Evolutionary conservation across 2,329 filamentous ascomycete genomes (phyloP).

Genomic region (Venturiaceae sp.): DNA sequence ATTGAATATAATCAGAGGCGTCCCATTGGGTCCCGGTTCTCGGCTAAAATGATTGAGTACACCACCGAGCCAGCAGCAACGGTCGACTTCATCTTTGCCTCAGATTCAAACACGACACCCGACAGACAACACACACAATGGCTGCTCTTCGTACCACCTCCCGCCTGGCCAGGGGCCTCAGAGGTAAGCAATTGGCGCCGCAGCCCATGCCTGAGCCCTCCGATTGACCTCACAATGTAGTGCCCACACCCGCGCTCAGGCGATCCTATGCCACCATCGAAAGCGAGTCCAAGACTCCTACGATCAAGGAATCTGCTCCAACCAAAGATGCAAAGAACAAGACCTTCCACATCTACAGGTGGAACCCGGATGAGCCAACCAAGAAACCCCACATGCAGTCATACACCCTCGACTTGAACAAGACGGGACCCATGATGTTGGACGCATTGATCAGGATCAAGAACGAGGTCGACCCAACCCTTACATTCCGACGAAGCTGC

Average conservation of each 20-base stretch:
- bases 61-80: no score
- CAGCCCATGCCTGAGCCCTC: not conserved
- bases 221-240: not conserved
- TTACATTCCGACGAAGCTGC: slow-evolving; percentile 94
- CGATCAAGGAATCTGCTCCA: slow-evolving; percentile 50
- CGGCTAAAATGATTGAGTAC: not conserved
- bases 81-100: not conserved
- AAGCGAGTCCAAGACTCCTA: slow-evolving; percentile 46
- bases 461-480: slow-evolving; percentile 94
- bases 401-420: slow-evolving; percentile 93
- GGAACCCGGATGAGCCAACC: slow-evolving; percentile 87
- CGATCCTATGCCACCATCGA: slow-evolving; percentile 2
- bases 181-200: slow-evolving; percentile 1
- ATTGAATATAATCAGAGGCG: not conserved
- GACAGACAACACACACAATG: slow-evolving; percentile 8
- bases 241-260: slow-evolving; percentile 2
- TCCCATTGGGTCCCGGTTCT: not conserved
- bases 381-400: slow-evolving; percentile 94
- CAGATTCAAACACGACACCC: not conserved
- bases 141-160: slow-evolving; percentile 11
- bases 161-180: slow-evolving; percentile 8
- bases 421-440: slow-evolving; percentile 97
- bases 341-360: slow-evolving; percentile 98
- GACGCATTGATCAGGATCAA: slow-evolving; percentile 97
- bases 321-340: slow-evolving; percentile 58